Evolutionary conservation across 768 basidiomycete species (phyloP).

Genomic region (Rhizopogon vinicolor): DNA sequence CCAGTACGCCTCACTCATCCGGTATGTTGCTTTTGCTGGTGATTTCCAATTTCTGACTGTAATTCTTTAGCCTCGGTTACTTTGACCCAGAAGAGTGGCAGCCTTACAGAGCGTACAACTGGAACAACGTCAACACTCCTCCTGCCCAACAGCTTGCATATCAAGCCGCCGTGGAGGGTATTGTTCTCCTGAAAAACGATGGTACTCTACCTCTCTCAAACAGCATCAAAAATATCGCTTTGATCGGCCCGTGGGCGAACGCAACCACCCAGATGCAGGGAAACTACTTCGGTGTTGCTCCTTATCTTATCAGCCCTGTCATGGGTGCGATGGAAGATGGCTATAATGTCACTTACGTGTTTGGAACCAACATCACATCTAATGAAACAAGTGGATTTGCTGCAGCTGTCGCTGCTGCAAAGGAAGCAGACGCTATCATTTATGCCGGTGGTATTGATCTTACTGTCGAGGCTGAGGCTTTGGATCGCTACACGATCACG

Average conservation of each 20-base stretch:
- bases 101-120: slow-evolving; percentile 46
- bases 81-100: slow-evolving; percentile 48
- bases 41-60: background rate
- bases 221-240: slow-evolving; percentile 43
- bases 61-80: slow-evolving; percentile 44
- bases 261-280: slow-evolving; percentile 55
- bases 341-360: slow-evolving; percentile 38
- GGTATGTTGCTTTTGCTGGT: slow-evolving; percentile 26
- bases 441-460: slow-evolving; percentile 54
- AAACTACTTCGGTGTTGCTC: slow-evolving; percentile 51
- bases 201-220: slow-evolving; percentile 48
- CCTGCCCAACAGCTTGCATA: slow-evolving; percentile 44
- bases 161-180: slow-evolving; percentile 47
- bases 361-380: slow-evolving; percentile 37
- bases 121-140: slow-evolving; percentile 45
- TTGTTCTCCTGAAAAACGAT: slow-evolving; percentile 63
- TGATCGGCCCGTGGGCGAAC: slow-evolving; percentile 58
- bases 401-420: slow-evolving; percentile 46
- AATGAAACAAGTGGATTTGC: slow-evolving; percentile 41
- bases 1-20: slow-evolving; percentile 49
- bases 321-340: slow-evolving; percentile 44
- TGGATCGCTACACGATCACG: slow-evolving; percentile 42
- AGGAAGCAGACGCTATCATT: slow-evolving; percentile 43
- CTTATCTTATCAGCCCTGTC: slow-evolving; percentile 51
- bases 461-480: slow-evolving; percentile 41